A percentile compares a stretch with the other conserved stretches of the same genome.
phyloP scores from a whole-genome alignment of 2,329 filamentous ascomycete species.

The Stenocarpella maydis region DNA sequence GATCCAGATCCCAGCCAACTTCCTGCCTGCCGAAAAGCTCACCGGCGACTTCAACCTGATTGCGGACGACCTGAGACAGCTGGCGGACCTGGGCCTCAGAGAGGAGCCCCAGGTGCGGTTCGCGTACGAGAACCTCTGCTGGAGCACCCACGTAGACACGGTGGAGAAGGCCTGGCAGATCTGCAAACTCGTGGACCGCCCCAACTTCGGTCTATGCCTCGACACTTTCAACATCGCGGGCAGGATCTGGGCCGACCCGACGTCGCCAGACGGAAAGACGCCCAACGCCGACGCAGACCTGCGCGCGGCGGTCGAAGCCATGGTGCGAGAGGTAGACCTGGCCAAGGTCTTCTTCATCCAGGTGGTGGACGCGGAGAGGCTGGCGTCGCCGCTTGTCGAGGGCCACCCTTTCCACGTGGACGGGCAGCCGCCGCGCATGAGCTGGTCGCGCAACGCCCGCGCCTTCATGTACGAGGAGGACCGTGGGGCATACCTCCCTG shows the following conservation, averaged over 20 bases:
- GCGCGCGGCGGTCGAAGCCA: conserved; percentile 52
- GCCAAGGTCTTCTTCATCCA: conserved; percentile 70
- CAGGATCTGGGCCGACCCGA: conserved; percentile 64
- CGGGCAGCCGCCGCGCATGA: conserved; percentile 66
- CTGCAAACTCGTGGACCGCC: conserved; percentile 59
- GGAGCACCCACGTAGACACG: conserved; percentile 65
- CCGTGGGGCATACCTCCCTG: conserved; percentile 65
- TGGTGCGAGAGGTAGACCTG: conserved; percentile 55
- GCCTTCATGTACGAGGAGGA: conserved; percentile 66
- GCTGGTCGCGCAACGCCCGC: conserved; percentile 69
- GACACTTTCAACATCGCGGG: conserved; percentile 71
- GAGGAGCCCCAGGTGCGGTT: conserved; percentile 60
- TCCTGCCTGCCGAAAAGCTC: conserved; percentile 50
- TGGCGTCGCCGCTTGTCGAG: conserved; percentile 56
- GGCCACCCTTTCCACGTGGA: conserved; percentile 62
- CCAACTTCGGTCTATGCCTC: conserved; percentile 69
- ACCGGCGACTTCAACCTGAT: conserved; percentile 55
- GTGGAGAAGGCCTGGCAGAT: conserved; percentile 68
- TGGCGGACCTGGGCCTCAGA: conserved; percentile 63
- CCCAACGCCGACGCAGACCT: conserved; percentile 55
- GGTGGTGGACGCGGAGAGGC: conserved; percentile 66
- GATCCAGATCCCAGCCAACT: conserved; percentile 69
- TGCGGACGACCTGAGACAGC: conserved; percentile 58
- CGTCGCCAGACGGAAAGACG: conserved; percentile 50
- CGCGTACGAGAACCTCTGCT: conserved; percentile 68